Evolutionary conservation across 306 rosid genomes (phyloP).

Genomic region (Vachellia pachyceras): DNA sequence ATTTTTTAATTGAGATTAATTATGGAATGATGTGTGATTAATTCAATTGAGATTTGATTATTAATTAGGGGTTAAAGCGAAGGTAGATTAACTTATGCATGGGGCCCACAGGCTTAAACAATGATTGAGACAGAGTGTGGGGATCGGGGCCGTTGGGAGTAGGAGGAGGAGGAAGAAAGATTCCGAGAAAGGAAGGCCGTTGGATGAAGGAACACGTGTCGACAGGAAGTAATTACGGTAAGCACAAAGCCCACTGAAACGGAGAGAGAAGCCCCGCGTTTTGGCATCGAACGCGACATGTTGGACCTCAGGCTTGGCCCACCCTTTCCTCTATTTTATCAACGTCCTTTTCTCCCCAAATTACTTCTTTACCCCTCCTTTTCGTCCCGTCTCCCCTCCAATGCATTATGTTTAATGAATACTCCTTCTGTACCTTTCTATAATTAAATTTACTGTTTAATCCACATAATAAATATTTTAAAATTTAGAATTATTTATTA

Average conservation of each 20-base stretch:
- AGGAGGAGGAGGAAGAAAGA: constrained; percentile 38
- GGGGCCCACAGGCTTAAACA: constrained; percentile 10
- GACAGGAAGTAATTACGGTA: constrained; percentile 33
- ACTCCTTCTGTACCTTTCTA: background rate
- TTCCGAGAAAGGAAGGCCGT: constrained; percentile 43
- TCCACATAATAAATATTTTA: too few relatives aligned
- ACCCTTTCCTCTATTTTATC: background rate
- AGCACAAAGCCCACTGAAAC: background rate
- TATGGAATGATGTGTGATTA: background rate
- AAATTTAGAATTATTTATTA: too few relatives aligned
- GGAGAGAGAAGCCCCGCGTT: background rate
- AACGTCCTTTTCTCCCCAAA: background rate
- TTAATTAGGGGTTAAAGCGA: background rate
- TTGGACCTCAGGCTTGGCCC: background rate
- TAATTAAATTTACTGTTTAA: too few relatives aligned
- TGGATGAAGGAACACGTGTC: constrained; percentile 47
- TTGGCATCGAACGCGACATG: constrained; percentile 30
- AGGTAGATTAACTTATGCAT: background rate
- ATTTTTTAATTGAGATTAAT: too few relatives aligned
- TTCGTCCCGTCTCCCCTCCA: background rate
- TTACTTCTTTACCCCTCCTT: constrained; percentile 46
- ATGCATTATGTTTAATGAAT: background rate
- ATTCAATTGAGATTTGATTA: background rate
- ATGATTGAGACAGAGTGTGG: constrained; percentile 44
- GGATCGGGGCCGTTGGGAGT: constrained; percentile 11